Percentiles rank a stretch among this genome's conserved stretches.
These are phyloP conservation scores for Silene noctiflora DNA, from an alignment of 179 eudicot species.

Conservation along the genomic window DNA sequence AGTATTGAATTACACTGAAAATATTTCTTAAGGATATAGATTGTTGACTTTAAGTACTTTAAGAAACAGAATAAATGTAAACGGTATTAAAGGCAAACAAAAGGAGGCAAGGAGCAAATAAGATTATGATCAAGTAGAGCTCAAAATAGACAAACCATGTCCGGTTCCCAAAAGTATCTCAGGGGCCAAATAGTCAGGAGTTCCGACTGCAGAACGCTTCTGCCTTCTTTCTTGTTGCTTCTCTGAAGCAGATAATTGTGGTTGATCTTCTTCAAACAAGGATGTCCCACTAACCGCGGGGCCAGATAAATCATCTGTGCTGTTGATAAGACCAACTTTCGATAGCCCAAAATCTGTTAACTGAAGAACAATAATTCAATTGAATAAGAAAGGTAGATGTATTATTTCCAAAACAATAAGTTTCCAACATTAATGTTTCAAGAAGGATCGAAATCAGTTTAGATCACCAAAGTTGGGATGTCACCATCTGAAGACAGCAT, in stretches of 20 bases:
- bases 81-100: not conserved
- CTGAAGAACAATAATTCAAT: slow-evolving; percentile 38
- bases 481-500: not conserved
- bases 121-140: not conserved
- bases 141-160: slow-evolving; percentile 62
- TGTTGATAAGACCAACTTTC: slow-evolving; percentile 99
- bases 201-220: slow-evolving; percentile 98
- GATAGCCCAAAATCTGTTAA: slow-evolving; percentile 99
- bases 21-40: not conserved
- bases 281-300: slow-evolving; percentile 90
- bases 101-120: not conserved
- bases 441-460: not conserved
- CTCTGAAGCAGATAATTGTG: slow-evolving; percentile 63
- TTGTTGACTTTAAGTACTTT: not conserved
- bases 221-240: slow-evolving; percentile 78
- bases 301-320: slow-evolving; percentile 98
- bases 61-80: not conserved
- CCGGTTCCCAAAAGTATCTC: slow-evolving; percentile 99
- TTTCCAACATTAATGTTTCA: not conserved
- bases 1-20: not conserved
- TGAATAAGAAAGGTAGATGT: not conserved
- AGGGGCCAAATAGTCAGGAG: slow-evolving; percentile 99
- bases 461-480: not conserved
- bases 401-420: not conserved
- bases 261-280: slow-evolving; percentile 67